Evolutionary conservation across 1,284 basidiomycete genomes (phyloP), one percentile per base, ranked within the genome.

Genomic region (Singerocomus rubriflavus): DNA sequence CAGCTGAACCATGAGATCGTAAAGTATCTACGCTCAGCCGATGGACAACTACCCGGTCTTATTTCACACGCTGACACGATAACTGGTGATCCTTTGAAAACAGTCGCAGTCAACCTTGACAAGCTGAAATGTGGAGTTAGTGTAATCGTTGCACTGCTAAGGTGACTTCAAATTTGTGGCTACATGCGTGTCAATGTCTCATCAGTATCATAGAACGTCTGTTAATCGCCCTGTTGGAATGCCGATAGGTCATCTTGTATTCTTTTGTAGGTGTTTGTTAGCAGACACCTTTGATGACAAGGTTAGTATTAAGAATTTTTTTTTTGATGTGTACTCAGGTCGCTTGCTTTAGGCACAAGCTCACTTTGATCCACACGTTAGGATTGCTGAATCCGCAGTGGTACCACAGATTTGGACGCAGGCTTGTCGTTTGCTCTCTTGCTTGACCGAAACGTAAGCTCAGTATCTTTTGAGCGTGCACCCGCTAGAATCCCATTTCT

Each of bases 141-240:
- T 5, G 71, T 83, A 13, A 65, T 91, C 7, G 63, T 66, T 43
- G 76, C 80, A 36, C 69, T 91, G 12, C 57, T 91, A 21, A 73
- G 69, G 82, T 81, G 57, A 38, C 51, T 53, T 37, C 6, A 16
- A 42, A 43, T 32, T 31, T 4, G 3, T 46, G 8, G 14, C 11
- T 14, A 13, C 17, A 32, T 34, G 41, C 16, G 17, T 5, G 27
- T n/a, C 30, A 26, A 47, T 29, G 14, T 43, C 57, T 58, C 45
- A 49, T 42, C 21, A 31, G 14, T 21, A 31, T 6, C 27, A 16
- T 44, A 90, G 88, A 43, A 73, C 80, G 12, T 70, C 78, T 1
- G 80, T 78, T 3, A 70, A 75, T 37, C 80, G 91, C 14, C 81
- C 89, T 8, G 85, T 95, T 1, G 77, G 81, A 39, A 64, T 95